Evolutionary conservation across 2,329 filamentous ascomycete genomes (phyloP), one percentile per base, ranked within the genome.

Genomic region (Sclerotinia subarctica): DNA sequence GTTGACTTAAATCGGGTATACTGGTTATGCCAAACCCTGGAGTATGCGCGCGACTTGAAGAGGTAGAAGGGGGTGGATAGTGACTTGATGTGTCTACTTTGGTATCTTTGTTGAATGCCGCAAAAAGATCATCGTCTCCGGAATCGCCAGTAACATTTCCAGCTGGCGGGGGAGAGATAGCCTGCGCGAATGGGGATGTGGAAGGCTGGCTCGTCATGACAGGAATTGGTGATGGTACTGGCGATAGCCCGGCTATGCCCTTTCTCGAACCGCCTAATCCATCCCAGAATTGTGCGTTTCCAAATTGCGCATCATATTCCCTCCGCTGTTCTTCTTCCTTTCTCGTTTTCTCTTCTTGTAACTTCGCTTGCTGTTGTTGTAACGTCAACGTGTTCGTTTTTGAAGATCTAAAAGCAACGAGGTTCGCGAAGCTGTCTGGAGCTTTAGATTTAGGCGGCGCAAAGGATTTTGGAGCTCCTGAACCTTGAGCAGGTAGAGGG

Each of bases 241-340:
- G 80, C 46, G 84, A 83, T 59, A 74, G 76, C 74, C 73, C 78
- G 80, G 71, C 60, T 77, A 80, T 49, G 80, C 46, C 58, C 44
- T 70, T 83, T 64, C 77, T 82, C 74, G 82, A 83, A 54, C 81
- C 81, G 71, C 87, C 92, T 59, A 95, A 80, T 17, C 80, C 86
- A 76, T 95, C 91, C 88, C 90, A 94, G 76, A 93, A 92, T 70
- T 88, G 87, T 15, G 86, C 85, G 74, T 89, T 87, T 2, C 92
- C 93, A 78, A 93, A 97, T 70, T 94, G 88, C 42, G 86, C 84
- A 72, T 95, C 92, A 74, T 89, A 86, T 77, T 89, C 86, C 74
- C 85, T 89, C 74, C 85, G 86, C 76, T 87, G 86, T 77, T 94
- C 90, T 69, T 89, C 90, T 70, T 93, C 91, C 77, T 94, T 91